Percentiles rank a stretch among this genome's conserved stretches.
Evolutionary conservation across 164 flowering plant genomes (phyloP).

Genomic region (Paratinospora sagittata): DNA sequence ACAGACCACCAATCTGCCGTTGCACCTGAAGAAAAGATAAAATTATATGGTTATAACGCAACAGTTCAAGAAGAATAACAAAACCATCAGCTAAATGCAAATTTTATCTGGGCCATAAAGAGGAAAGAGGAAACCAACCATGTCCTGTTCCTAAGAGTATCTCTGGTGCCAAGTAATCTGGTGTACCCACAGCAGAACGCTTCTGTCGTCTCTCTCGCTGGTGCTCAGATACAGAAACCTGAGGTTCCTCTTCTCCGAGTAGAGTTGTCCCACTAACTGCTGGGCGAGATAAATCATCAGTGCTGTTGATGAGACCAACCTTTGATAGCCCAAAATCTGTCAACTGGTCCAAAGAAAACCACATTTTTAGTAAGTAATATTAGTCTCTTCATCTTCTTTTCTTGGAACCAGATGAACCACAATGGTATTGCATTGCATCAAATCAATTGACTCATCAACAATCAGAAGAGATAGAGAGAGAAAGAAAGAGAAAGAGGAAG

Average conservation of each 20-base stretch:
- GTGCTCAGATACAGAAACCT: constrained; percentile 43
- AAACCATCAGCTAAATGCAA: neutral
- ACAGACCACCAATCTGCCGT: constrained; percentile 99
- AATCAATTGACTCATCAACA: neutral
- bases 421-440: neutral
- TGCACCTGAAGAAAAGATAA: constrained; percentile 44
- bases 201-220: constrained; percentile 74
- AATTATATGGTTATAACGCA: neutral
- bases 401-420: neutral
- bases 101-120: neutral
- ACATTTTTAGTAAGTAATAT: constrained; percentile 1
- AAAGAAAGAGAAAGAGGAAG: neutral
- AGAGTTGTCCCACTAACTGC: constrained; percentile 84
- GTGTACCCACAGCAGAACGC: constrained; percentile 99
- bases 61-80: neutral
- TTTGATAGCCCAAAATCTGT: constrained; percentile 99
- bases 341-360: constrained; percentile 48
- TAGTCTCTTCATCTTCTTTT: neutral
- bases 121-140: constrained; percentile 49
- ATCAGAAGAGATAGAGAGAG: neutral
- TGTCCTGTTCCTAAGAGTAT: constrained; percentile 98
- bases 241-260: constrained; percentile 66
- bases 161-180: constrained; percentile 99
- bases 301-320: constrained; percentile 99
- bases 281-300: constrained; percentile 97